phyloP scores from a whole-genome alignment of 73 alveolate genomes.

The Uronychia setigera region DNA sequence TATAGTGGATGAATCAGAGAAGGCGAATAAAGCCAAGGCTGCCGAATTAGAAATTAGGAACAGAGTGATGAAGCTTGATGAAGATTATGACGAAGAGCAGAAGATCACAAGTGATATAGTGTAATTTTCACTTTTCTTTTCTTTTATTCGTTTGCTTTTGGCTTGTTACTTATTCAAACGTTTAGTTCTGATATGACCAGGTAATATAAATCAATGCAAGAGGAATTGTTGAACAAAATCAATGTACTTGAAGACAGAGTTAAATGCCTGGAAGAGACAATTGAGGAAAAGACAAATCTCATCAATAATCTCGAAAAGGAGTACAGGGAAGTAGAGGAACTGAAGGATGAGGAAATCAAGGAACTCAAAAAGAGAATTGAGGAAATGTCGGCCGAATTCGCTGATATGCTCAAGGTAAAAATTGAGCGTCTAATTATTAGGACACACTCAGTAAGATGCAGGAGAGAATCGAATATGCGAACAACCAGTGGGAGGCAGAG shows the following conservation, averaged over 20 bases:
- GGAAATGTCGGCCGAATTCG: not conserved
- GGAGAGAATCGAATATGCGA: constrained; percentile 58
- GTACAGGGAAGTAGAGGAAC: constrained; percentile 45
- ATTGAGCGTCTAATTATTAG: not conserved
- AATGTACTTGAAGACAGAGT: constrained; percentile 47
- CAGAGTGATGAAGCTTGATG: constrained; percentile 68
- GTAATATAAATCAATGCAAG: constrained; percentile 75
- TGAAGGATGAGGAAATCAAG: not conserved
- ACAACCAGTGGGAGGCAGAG: not conserved
- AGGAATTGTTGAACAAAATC: constrained; percentile 66
- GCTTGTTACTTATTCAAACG: not conserved
- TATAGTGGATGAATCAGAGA: constrained; percentile 39
- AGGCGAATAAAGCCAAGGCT: constrained; percentile 76
- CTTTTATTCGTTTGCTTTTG: too few relatives aligned
- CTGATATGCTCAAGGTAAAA: not conserved
- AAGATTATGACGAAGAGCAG: constrained; percentile 65
- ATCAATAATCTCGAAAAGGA: constrained; percentile 60
- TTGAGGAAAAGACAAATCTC: constrained; percentile 20
- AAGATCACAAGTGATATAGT: constrained; percentile 65
- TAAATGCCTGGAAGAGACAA: constrained; percentile 52
- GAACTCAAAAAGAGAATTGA: not conserved
- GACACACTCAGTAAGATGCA: constrained; percentile 46
- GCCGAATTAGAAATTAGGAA: constrained; percentile 79
- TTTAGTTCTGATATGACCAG: constrained; percentile 80
- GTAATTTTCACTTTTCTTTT: too few relatives aligned